These are phyloP conservation scores for Cytospora paraplurivora DNA, from an alignment of 2,329 filamentous ascomycete species.

Conservation along the genomic window DNA sequence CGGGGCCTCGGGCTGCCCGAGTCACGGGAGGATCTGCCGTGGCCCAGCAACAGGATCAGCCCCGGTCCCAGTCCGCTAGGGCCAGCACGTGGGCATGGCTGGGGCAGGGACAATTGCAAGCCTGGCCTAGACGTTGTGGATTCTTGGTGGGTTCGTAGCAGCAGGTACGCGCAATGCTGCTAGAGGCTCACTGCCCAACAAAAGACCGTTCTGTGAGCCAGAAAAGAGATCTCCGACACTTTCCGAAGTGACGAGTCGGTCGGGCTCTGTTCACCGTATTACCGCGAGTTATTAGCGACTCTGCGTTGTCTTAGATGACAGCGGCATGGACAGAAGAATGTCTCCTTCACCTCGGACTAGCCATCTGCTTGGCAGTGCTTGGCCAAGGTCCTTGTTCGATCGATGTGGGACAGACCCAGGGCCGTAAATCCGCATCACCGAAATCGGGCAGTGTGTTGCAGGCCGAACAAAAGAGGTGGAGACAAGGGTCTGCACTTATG, in stretches of 20 bases:
- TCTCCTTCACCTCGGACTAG: not conserved
- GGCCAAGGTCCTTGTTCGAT: not conserved
- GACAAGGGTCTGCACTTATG: not conserved
- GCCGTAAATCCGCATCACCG: not conserved
- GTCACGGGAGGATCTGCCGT: not conserved
- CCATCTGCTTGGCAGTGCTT: not conserved
- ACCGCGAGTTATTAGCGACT: not conserved
- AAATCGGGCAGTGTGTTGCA: not conserved
- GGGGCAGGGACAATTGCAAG: not conserved
- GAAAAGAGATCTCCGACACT: not conserved
- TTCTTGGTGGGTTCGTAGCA: not conserved
- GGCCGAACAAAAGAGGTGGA: not conserved
- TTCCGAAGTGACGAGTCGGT: not conserved
- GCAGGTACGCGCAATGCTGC: not conserved
- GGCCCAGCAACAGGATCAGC: too few species aligned
- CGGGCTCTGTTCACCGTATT: not conserved
- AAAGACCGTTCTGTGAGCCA: not conserved
- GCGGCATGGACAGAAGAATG: not conserved
- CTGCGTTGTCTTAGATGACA: not conserved
- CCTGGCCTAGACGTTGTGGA: not conserved
- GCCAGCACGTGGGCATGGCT: not conserved
- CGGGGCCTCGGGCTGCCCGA: not conserved
- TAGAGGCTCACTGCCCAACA: not conserved
- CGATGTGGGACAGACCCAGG: not conserved
- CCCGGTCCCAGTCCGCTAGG: not conserved